Evolutionary conservation across 768 basidiomycete species (phyloP).

Genomic region (Naganishia vishniacii): DNA sequence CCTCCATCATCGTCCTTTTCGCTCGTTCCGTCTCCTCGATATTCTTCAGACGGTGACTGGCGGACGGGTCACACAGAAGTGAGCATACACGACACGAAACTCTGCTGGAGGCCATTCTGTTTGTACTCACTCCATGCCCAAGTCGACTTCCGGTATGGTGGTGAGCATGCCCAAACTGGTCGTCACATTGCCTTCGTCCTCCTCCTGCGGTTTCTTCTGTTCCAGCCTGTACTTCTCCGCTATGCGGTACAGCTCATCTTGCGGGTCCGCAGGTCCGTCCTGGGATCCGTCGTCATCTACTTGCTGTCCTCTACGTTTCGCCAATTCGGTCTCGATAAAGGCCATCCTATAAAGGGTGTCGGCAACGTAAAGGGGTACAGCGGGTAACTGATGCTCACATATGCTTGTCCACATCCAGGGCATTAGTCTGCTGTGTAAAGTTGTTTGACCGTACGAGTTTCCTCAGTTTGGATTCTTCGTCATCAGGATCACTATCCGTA

Average conservation of each 20-base stretch:
- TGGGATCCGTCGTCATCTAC: slow-evolving; percentile 44
- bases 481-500: slow-evolving; percentile 52
- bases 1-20: slow-evolving; percentile 65
- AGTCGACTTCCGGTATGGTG: slow-evolving; percentile 93
- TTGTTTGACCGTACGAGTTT: slow-evolving; percentile 76
- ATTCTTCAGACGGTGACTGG: slow-evolving; percentile 78
- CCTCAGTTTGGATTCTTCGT: slow-evolving; percentile 65
- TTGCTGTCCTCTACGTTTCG: slow-evolving; percentile 58
- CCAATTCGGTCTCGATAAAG: slow-evolving; percentile 91
- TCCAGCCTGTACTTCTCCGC: slow-evolving; percentile 54
- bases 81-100: background rate
- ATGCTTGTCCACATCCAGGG: slow-evolving; percentile 93
- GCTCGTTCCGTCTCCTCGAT: slow-evolving; percentile 98
- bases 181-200: slow-evolving; percentile 87
- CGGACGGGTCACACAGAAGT: background rate
- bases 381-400: slow-evolving; percentile 61
- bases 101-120: no score
- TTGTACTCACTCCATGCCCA: slow-evolving; percentile 96
- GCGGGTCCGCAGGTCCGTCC: slow-evolving; percentile 56
- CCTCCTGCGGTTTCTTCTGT: slow-evolving; percentile 48
- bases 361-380: background rate
- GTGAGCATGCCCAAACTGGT: slow-evolving; percentile 93
- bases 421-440: slow-evolving; percentile 95
- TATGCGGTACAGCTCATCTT: slow-evolving; percentile 70
- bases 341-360: slow-evolving; percentile 66